Evolutionary conservation across 371 early-diverging fungal genomes (phyloP).

Genomic region (Zychaea mexicana): DNA sequence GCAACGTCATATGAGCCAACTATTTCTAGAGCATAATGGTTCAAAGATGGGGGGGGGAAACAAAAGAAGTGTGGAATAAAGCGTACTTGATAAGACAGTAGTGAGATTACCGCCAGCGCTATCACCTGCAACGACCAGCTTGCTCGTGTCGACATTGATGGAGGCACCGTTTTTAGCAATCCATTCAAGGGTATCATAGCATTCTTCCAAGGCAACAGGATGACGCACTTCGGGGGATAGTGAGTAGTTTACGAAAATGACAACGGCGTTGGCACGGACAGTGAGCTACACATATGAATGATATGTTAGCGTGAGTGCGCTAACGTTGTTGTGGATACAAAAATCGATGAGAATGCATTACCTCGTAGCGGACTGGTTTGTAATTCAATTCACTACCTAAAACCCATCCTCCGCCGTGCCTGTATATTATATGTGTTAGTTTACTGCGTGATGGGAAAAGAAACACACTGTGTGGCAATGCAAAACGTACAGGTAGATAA

Average conservation of each 20-base stretch:
- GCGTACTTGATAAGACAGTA: slow-evolving; percentile 18
- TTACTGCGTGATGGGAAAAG: too few species aligned
- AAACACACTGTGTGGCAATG: too few species aligned
- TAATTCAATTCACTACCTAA: background rate
- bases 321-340: background rate
- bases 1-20: too few species aligned
- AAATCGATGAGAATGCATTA: background rate
- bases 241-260: slow-evolving; percentile 29
- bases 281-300: slow-evolving; percentile 7
- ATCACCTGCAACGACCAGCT: slow-evolving; percentile 32
- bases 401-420: slow-evolving; percentile 23
- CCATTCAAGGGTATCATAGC: slow-evolving; percentile 33
- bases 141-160: slow-evolving; percentile 20
- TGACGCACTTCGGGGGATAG: slow-evolving; percentile 31
- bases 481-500: slow-evolving; percentile 16
- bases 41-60: too few species aligned
- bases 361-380: slow-evolving; percentile 3
- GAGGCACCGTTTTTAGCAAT: slow-evolving; percentile 16
- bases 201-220: slow-evolving; percentile 33
- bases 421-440: too few species aligned
- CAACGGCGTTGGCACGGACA: slow-evolving; percentile 9
- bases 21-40: too few species aligned
- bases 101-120: slow-evolving; percentile 39
- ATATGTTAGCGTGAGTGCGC: background rate
- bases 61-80: background rate